Evolutionary conservation across 208 protist species (phyloP), one percentile per base, ranked within the genome.

Genomic region (Acanthamoeba quina): DNA sequence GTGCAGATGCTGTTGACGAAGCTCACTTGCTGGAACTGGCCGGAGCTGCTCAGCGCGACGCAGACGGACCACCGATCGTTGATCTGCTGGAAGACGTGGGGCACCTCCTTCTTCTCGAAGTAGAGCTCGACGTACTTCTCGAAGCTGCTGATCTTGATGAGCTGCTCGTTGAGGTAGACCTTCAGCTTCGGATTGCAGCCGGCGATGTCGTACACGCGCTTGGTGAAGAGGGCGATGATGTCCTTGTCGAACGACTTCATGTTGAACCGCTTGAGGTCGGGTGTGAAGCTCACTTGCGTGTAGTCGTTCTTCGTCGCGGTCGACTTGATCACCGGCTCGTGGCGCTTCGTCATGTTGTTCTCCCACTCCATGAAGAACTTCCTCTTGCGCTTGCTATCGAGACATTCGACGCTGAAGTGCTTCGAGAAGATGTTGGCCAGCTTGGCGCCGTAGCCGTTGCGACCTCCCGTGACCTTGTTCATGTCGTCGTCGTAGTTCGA

Each of bases 1-100:
- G 99, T 99, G 19, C 97, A 98, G 94, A 99, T 99, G 62, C 97
- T 98, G 96, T 99, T 99, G 26, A 99, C 99, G 96, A 99, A 99
- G 94, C 98, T 99, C 11, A 99, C 98, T 96, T 99, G 99, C 94
- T 99, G 97, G 89, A 99, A 99, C 26, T 97, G 86, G 21, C 94
- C 94, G n/a, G 96, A 95, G 4, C 99, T 98, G 24, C 97, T 98
- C 7, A 99, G 95, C 10, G 97, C 97, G 17, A 99, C 97, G 95
- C 97, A 98, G 44, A 99, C 97, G 96, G 99, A 98, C 99, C 99
- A 99, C 56, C 99, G 96, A 68, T 99, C 98, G 95, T 98, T 99
- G 74, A 99, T 97, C 49, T 93, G 44, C 34, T 93, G 68, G 41
- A 94, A 94, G 54, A 94, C 64, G 47, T 90, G 92, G 24, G 80